Percentiles rank a stretch among this genome's conserved stretches.
Conservation (phyloP, 169 alveolate genomes). For the Cyclospora cayetanensis region DNA sequence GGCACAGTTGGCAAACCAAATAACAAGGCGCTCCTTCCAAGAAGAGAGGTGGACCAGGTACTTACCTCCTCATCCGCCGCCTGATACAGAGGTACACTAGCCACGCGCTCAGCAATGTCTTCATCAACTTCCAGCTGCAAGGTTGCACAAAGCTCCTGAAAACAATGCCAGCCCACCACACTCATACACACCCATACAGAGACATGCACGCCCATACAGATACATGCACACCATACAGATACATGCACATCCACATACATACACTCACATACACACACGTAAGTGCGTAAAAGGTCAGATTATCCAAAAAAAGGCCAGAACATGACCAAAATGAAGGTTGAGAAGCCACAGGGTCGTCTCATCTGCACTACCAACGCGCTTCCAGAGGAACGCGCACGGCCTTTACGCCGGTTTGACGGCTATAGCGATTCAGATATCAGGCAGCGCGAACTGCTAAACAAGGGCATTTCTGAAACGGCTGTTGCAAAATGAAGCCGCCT, state of each 20-base stretch:
- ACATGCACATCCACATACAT: neutral
- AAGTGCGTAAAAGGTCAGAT: no score
- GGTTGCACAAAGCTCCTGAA: conserved; percentile 25
- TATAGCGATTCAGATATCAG: neutral
- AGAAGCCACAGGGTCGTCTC: no score
- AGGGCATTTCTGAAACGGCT: neutral
- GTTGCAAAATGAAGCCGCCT: neutral
- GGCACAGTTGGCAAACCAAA: no score
- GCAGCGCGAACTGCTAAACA: neutral
- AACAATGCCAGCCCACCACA: no score
- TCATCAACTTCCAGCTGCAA: conserved; percentile 48
- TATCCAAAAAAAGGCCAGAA: no score
- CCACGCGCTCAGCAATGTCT: conserved; percentile 13
- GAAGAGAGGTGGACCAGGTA: neutral
- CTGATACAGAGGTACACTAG: neutral
- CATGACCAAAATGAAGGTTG: no score
- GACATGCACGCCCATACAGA: neutral
- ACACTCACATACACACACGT: no score
- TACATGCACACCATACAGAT: neutral
- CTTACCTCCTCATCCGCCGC: conserved; percentile 14
- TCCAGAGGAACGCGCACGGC: no score
- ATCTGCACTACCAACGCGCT: no score
- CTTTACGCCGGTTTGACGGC: no score
- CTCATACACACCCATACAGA: neutral
- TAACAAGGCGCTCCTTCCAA: neutral